These are phyloP conservation scores for Allium cepa DNA, from an alignment of 106 monocot genomes.

Conservation along the genomic window DNA sequence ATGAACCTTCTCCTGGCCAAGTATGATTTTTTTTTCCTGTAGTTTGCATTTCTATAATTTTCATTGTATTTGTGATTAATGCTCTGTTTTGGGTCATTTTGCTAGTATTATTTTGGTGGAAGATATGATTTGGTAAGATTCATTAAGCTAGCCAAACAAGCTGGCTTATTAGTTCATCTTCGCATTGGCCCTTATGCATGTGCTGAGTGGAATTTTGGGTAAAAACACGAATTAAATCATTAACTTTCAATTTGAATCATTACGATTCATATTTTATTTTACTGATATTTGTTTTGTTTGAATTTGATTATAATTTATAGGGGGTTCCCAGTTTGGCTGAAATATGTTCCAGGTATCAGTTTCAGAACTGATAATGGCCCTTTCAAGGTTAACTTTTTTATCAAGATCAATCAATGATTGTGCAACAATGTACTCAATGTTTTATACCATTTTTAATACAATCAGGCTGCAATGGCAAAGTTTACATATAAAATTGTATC, in stretches of 20 bases:
- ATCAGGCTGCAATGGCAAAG: slow-evolving; percentile 64
- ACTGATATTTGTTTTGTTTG: not conserved
- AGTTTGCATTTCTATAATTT: slow-evolving; percentile 4
- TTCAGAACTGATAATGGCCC: slow-evolving; percentile 95
- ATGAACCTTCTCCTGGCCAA: slow-evolving; percentile 71
- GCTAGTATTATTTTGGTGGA: slow-evolving; percentile 75
- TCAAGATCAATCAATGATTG: no score
- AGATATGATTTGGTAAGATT: slow-evolving; percentile 82
- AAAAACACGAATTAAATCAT: not conserved
- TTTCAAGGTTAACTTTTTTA: slow-evolving; percentile 59
- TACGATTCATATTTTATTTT: not conserved
- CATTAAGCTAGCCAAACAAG: slow-evolving; percentile 79
- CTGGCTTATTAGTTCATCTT: slow-evolving; percentile 81
- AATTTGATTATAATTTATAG: slow-evolving; percentile 13
- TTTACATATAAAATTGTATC: slow-evolving; percentile 76
- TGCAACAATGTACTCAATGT: no score
- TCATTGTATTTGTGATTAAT: not conserved
- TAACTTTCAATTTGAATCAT: not conserved
- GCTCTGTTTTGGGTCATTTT: not conserved
- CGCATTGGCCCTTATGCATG: slow-evolving; percentile 93
- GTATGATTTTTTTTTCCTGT: slow-evolving; percentile 10
- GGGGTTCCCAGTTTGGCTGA: slow-evolving; percentile 96
- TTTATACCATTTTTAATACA: not conserved
- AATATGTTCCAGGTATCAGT: slow-evolving; percentile 73
- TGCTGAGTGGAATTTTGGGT: slow-evolving; percentile 99